Conservation (phyloP, 164 flowering plant species). For the Santalum album region DNA sequence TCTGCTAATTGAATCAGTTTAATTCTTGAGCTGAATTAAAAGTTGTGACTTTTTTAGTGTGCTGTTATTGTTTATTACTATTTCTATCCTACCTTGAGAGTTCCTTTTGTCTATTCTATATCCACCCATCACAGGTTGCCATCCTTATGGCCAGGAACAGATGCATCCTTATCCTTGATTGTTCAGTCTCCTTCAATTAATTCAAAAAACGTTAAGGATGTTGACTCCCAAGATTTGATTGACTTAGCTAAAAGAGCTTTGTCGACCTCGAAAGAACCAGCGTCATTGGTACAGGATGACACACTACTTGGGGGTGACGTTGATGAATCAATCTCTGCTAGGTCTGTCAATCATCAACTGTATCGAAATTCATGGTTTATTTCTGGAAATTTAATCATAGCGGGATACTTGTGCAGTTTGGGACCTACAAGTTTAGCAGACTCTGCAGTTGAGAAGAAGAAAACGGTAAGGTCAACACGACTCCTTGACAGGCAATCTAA, state of each 20-base stretch:
- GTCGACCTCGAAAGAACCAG: constrained; percentile 64
- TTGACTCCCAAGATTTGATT: constrained; percentile 34
- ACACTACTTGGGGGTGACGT: constrained; percentile 19
- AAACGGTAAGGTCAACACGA: constrained; percentile 58
- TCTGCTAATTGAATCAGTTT: constrained; percentile 1
- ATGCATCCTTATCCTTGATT: constrained; percentile 12
- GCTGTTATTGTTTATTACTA: too few relatives aligned
- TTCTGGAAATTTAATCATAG: not conserved
- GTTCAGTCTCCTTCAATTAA: constrained; percentile 15
- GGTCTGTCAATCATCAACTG: too few relatives aligned
- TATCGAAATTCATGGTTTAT: too few relatives aligned
- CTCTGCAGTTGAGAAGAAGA: constrained; percentile 20
- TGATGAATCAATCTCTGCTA: constrained; percentile 19
- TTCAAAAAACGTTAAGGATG: constrained; percentile 13
- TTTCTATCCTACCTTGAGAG: not conserved
- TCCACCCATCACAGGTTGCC: constrained; percentile 36
- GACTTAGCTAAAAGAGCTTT: constrained; percentile 68
- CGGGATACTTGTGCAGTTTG: constrained; percentile 15
- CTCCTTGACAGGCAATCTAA: constrained; percentile 52
- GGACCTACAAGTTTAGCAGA: constrained; percentile 17
- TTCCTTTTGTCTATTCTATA: not conserved
- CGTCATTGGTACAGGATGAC: constrained; percentile 32
- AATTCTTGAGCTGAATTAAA: not conserved
- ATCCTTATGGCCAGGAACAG: constrained; percentile 17
- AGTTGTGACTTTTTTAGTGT: not conserved